These are phyloP conservation scores for Diaporthe vexans DNA, from an alignment of 2,329 filamentous ascomycete species.

Conservation along the genomic window DNA sequence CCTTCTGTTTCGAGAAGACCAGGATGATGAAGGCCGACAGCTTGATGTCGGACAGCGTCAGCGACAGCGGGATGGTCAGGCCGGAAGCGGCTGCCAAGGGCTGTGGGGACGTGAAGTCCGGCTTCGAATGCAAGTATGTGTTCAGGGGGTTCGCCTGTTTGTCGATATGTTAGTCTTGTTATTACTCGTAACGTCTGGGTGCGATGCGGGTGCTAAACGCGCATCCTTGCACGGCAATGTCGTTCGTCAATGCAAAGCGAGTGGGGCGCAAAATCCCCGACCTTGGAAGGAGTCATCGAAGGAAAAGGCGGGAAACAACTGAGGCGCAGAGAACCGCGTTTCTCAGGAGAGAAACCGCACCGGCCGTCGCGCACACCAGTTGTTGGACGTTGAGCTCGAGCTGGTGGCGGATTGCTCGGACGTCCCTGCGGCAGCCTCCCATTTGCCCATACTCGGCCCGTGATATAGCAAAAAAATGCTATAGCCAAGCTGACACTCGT, in stretches of 20 bases:
- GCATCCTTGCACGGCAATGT: constrained; percentile 53
- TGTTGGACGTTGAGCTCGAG: background rate
- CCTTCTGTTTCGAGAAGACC: constrained; percentile 98
- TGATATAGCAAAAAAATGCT: constrained; percentile 15
- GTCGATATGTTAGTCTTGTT: constrained; percentile 63
- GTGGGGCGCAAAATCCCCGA: constrained; percentile 38
- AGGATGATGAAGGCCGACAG: constrained; percentile 97
- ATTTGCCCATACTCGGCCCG: background rate
- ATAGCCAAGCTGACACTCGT: constrained; percentile 38
- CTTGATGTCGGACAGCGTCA: constrained; percentile 95
- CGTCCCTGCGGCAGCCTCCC: constrained; percentile 3
- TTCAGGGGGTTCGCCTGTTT: constrained; percentile 91
- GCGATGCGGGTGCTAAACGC: constrained; percentile 47
- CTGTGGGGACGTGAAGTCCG: constrained; percentile 91
- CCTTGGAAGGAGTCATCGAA: constrained; percentile 37
- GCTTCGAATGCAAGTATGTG: constrained; percentile 93
- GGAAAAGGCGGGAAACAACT: background rate
- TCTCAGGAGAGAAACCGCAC: constrained; percentile 1
- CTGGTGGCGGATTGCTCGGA: constrained; percentile 8
- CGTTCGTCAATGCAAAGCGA: constrained; percentile 52
- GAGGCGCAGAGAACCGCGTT: constrained; percentile 19
- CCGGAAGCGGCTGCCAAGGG: constrained; percentile 92
- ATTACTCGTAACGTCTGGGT: constrained; percentile 50
- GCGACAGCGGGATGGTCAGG: constrained; percentile 96
- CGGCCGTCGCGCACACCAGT: constrained; percentile 8